phyloP scores from a whole-genome alignment of 1,284 basidiomycete genomes.

The Ganoderma sinense region DNA sequence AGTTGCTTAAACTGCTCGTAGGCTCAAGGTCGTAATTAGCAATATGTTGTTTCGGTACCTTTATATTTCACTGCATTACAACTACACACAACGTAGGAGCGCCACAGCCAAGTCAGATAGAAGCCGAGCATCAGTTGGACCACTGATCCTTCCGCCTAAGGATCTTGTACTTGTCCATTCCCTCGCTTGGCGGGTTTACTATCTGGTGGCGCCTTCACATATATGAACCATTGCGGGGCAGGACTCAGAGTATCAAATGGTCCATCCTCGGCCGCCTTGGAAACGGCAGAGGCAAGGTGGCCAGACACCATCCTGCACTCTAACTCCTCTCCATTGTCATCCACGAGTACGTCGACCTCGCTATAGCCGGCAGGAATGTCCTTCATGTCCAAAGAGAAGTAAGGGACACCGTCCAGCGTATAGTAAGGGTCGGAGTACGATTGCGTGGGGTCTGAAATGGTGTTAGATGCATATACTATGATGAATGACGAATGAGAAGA shows the following conservation, averaged over 20 bases:
- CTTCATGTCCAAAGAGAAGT: constrained; percentile 41
- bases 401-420: constrained; percentile 44
- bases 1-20: too few species aligned
- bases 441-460: neutral
- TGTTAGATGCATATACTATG: neutral
- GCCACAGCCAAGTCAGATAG: too few species aligned
- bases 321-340: constrained; percentile 43
- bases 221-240: constrained; percentile 16
- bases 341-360: constrained; percentile 46
- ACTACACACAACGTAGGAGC: too few species aligned
- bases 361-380: constrained; percentile 45
- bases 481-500: neutral
- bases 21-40: too few species aligned
- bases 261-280: neutral
- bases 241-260: constrained; percentile 14
- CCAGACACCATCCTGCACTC: constrained; percentile 50
- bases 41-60: too few species aligned
- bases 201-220: constrained; percentile 5
- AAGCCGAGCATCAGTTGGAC: too few species aligned
- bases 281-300: constrained; percentile 36
- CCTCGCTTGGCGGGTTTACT: neutral
- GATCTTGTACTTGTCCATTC: too few species aligned
- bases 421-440: neutral
- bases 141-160: too few species aligned
- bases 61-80: too few species aligned